Percentiles rank a stretch among this genome's conserved stretches.
Evolutionary conservation across 1,284 basidiomycete species (phyloP).

Genomic region (Trametes pubescens): DNA sequence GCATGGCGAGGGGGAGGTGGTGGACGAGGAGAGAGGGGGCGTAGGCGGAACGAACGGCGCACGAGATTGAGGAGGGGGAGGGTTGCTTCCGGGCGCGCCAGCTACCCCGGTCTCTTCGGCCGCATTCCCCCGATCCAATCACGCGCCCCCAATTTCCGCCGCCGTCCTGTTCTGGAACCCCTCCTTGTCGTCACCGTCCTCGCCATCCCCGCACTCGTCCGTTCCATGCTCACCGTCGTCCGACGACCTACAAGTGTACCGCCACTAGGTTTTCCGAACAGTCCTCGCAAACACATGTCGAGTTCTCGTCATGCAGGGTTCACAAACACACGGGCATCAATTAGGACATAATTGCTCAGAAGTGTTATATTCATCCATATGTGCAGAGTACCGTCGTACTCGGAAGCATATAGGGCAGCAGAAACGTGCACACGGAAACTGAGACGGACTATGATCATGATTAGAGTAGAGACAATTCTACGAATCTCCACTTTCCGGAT

Average conservation of each 20-base stretch:
- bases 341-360: too few relatives aligned
- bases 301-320: too few relatives aligned
- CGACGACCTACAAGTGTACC: neutral
- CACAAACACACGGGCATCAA: too few relatives aligned
- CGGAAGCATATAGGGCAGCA: too few relatives aligned
- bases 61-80: slow-evolving; percentile 27
- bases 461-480: too few relatives aligned
- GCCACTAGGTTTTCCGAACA: too few relatives aligned
- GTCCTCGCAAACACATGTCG: too few relatives aligned
- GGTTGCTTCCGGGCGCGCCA: slow-evolving; percentile 27
- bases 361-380: too few relatives aligned
- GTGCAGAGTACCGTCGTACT: too few relatives aligned
- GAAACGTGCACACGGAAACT: too few relatives aligned
- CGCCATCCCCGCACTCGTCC: neutral
- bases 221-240: neutral
- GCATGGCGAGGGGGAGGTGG: slow-evolving; percentile 36
- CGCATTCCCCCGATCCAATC: slow-evolving; percentile 36
- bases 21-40: slow-evolving; percentile 22
- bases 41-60: slow-evolving; percentile 25
- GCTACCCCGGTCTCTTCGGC: slow-evolving; percentile 34
- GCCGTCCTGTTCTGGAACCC: slow-evolving; percentile 20
- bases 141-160: slow-evolving; percentile 30
- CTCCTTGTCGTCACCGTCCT: slow-evolving; percentile 7
- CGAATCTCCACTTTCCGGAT: too few relatives aligned
- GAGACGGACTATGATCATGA: too few relatives aligned